Percentiles rank a stretch among this genome's conserved stretches.
Evolutionary conservation across 257 asterid genomes (phyloP).

Genomic region (Catharanthus roseus): DNA sequence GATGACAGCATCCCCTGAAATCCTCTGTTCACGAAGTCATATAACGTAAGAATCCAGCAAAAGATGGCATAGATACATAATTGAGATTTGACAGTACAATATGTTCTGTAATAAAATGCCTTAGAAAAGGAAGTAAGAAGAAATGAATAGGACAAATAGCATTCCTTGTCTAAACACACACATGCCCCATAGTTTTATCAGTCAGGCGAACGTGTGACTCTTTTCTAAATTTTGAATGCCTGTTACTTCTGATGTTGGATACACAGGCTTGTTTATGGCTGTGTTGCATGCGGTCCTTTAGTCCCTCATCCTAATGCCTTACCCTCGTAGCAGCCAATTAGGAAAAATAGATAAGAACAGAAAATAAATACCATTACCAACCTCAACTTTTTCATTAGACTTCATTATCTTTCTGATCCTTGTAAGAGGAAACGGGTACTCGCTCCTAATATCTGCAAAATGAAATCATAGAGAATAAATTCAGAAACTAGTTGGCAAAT

Average conservation of each 20-base stretch:
- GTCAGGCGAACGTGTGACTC: neutral
- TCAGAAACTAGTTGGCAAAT: neutral
- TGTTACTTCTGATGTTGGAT: neutral
- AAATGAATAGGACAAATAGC: neutral
- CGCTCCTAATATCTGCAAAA: slow-evolving; percentile 23
- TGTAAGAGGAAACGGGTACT: slow-evolving; percentile 29
- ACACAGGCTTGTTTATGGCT: neutral
- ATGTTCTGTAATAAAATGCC: neutral
- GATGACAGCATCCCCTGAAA: slow-evolving; percentile 34
- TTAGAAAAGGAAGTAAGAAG: neutral
- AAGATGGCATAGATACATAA: neutral
- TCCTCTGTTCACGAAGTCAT: slow-evolving; percentile 26
- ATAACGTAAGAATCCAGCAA: neutral
- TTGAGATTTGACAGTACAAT: neutral
- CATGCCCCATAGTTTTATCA: neutral
- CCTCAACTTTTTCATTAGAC: slow-evolving; percentile 35
- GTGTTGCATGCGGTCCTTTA: neutral
- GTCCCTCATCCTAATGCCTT: neutral
- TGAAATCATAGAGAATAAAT: neutral
- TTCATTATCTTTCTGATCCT: slow-evolving; percentile 38
- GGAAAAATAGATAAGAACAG: neutral
- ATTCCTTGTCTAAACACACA: neutral
- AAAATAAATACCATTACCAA: slow-evolving; percentile 8
- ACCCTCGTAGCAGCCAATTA: neutral
- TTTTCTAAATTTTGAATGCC: neutral